phyloP scores from a whole-genome alignment of 108 stramenopile genomes.

The Bacterosira constricta region DNA sequence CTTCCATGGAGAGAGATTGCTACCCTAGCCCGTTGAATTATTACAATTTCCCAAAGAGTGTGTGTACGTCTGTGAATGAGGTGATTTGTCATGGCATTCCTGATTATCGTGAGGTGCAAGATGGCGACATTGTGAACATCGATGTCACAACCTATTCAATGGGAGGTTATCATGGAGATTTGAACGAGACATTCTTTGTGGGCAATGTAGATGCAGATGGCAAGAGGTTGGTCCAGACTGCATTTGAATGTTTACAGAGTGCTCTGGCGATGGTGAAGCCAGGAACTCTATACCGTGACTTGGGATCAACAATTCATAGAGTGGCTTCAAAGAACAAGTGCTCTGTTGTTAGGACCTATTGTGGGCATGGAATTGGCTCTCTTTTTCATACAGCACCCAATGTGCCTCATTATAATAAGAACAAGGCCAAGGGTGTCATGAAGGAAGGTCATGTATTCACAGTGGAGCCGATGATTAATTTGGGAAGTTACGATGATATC shows the following conservation, averaged over 20 bases:
- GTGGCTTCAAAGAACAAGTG: conserved; percentile 70
- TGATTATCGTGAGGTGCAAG: conserved; percentile 87
- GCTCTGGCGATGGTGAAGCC: conserved; percentile 85
- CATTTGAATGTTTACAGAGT: conserved; percentile 77
- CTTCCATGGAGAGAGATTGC: conserved; percentile 85
- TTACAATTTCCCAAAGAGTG: conserved; percentile 95
- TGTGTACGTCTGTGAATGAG: conserved; percentile 98
- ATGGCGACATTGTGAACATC: conserved; percentile 98
- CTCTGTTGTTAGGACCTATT: conserved; percentile 87
- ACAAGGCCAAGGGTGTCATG: conserved; percentile 92
- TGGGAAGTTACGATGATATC: conserved; percentile 74
- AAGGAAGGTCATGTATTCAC: conserved; percentile 98
- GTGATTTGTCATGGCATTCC: conserved; percentile 96
- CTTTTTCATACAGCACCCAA: conserved; percentile 84
- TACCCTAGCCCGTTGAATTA: conserved; percentile 99
- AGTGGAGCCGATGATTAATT: conserved; percentile 99
- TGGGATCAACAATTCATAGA: conserved; percentile 91
- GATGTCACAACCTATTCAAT: conserved; percentile 93
- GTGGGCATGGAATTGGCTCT: conserved; percentile 96
- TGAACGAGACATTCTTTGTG: conserved; percentile 95
- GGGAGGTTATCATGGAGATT: conserved; percentile 97
- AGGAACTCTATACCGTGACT: conserved; percentile 86
- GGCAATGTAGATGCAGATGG: conserved; percentile 91
- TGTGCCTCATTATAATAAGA: conserved; percentile 96
- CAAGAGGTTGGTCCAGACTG: conserved; percentile 70